Percentiles rank a stretch among this genome's conserved stretches.
phyloP scores from a whole-genome alignment of 2,329 filamentous ascomycete species.

The Neopestalotiopsis clavispora region DNA sequence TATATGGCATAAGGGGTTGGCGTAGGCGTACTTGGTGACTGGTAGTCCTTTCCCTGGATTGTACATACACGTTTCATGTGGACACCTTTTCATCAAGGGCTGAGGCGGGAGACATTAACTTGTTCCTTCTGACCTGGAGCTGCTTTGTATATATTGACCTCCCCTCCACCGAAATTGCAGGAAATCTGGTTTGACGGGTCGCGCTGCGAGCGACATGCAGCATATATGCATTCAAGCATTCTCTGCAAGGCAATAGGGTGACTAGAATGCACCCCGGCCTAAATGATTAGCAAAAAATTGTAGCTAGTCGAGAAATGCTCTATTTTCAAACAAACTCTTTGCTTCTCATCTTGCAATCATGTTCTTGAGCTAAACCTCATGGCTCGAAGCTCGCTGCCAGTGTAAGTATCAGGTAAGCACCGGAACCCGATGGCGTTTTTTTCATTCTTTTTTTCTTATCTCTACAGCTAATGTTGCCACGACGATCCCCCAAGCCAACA shows the following conservation, averaged over 20 bases:
- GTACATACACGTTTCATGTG: conserved; percentile 19
- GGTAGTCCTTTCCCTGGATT: conserved; percentile 15
- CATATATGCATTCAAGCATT: conserved; percentile 1
- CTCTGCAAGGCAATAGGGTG: conserved; percentile 11
- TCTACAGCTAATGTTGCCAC: not conserved
- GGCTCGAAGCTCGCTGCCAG: not conserved
- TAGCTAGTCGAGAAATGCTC: conserved; percentile 16
- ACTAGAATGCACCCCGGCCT: conserved; percentile 10
- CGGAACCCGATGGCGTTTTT: not conserved
- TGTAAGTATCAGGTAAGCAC: not conserved
- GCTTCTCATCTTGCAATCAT: not conserved
- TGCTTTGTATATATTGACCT: conserved; percentile 11
- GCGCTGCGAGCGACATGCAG: conserved; percentile 8
- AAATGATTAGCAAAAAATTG: conserved; percentile 14
- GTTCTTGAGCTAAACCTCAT: not conserved
- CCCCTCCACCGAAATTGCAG: not conserved
- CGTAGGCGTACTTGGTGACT: conserved; percentile 22
- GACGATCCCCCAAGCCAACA: not conserved
- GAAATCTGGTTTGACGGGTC: not conserved
- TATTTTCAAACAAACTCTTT: not conserved
- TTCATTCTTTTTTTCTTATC: no score
- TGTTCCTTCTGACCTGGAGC: conserved; percentile 24
- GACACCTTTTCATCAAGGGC: conserved; percentile 26
- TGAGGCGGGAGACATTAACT: conserved; percentile 28
- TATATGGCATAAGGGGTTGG: conserved; percentile 20